These are phyloP conservation scores for Penicillium brevicompactum DNA, from an alignment of 2,329 filamentous ascomycete species.

Conservation along the genomic window DNA sequence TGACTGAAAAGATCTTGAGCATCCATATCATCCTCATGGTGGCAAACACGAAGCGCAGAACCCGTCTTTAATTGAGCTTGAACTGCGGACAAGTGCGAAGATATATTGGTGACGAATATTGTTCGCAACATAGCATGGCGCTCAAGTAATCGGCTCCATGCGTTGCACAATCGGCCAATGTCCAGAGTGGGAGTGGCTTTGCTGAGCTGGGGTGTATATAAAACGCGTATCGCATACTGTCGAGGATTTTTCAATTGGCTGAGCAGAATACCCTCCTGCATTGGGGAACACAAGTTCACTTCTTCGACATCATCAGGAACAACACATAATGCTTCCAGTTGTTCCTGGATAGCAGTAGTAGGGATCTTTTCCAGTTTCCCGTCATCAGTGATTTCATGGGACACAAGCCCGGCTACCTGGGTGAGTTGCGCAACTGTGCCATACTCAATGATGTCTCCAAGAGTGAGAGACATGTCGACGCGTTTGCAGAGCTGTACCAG, in stretches of 20 bases:
- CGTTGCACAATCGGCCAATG: neutral
- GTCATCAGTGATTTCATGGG: too few species aligned
- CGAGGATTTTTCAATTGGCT: neutral
- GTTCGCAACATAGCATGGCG: neutral
- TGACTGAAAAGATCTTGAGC: neutral
- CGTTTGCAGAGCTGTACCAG: neutral
- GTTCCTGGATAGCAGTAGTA: neutral
- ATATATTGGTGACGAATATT: neutral
- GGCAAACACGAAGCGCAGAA: neutral
- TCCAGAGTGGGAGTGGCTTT: neutral
- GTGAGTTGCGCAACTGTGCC: neutral
- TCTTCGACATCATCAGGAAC: neutral
- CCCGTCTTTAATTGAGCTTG: neutral
- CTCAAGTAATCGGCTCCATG: neutral
- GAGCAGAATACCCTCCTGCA: neutral
- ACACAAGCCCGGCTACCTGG: neutral
- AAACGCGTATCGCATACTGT: neutral
- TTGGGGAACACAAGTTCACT: neutral
- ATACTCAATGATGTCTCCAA: neutral
- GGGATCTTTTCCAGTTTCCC: neutral
- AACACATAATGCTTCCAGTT: neutral
- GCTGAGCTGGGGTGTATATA: neutral
- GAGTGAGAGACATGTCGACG: neutral
- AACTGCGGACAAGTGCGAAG: neutral
- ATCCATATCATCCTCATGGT: neutral